These are phyloP conservation scores for Xylariales sp. DNA, from an alignment of 2,329 filamentous ascomycete genomes.

Conservation along the genomic window DNA sequence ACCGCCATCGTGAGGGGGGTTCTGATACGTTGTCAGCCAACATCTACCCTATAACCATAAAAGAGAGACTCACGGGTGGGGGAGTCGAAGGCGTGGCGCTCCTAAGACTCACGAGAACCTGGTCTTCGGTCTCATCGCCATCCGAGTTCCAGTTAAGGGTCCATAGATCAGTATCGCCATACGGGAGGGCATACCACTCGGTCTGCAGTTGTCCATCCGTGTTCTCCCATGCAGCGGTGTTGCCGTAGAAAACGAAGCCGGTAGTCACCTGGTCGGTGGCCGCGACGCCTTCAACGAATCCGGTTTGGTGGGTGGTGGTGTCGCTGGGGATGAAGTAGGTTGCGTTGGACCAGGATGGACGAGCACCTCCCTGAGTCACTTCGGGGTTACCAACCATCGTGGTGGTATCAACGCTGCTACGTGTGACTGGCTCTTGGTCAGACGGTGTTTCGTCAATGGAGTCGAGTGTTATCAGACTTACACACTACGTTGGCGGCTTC, in stretches of 20 bases:
- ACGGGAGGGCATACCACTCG: constrained; percentile 19
- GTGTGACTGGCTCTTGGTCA: too few relatives aligned
- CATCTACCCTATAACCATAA: neutral
- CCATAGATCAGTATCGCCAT: constrained; percentile 14
- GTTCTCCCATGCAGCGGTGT: constrained; percentile 14
- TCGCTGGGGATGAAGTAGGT: constrained; percentile 19
- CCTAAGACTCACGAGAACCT: constrained; percentile 15
- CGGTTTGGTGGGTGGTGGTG: constrained; percentile 16
- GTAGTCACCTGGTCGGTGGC: constrained; percentile 9
- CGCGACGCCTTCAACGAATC: constrained; percentile 13
- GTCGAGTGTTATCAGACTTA: too few relatives aligned
- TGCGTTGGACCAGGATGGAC: constrained; percentile 19
- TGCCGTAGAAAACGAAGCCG: constrained; percentile 24
- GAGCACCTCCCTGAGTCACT: constrained; percentile 5
- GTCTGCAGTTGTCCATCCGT: constrained; percentile 14
- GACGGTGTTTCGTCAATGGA: too few relatives aligned
- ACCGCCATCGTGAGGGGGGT: too few relatives aligned
- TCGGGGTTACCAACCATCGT: constrained; percentile 18
- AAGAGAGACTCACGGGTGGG: neutral
- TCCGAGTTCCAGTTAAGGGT: constrained; percentile 21
- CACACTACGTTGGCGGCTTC: constrained; percentile 15
- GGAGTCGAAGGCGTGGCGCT: neutral
- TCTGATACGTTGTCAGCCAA: too few relatives aligned
- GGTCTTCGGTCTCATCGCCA: constrained; percentile 7
- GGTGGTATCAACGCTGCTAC: constrained; percentile 8